Conservation (phyloP, 2,329 filamentous ascomycete genomes). For the Plectosphaerella sp. region DNA sequence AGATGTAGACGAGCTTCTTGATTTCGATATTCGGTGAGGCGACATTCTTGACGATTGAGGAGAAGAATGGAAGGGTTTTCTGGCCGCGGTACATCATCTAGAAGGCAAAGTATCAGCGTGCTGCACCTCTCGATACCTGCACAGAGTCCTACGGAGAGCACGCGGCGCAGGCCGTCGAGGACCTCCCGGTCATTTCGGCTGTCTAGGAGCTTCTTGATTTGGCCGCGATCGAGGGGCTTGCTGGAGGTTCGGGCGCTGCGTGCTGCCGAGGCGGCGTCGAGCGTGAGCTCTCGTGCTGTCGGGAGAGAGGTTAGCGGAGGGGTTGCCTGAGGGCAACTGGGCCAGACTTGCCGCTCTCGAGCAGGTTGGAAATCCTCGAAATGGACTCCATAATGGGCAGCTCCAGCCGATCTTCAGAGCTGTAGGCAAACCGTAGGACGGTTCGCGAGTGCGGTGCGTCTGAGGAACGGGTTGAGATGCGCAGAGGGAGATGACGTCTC, state of each 20-base stretch:
- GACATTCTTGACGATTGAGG: conserved; percentile 97
- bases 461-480: background rate
- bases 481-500: conserved; percentile 15
- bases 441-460: background rate
- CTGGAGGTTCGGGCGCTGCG: conserved; percentile 59
- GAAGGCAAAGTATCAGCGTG: background rate
- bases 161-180: conserved; percentile 82
- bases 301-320: conserved; percentile 9
- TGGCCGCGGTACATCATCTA: conserved; percentile 95
- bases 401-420: background rate
- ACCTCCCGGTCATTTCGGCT: conserved; percentile 91
- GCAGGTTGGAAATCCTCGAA: conserved; percentile 84
- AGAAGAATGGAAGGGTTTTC: conserved; percentile 88
- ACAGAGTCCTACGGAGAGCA: conserved; percentile 68
- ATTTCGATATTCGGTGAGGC: conserved; percentile 91
- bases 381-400: conserved; percentile 78
- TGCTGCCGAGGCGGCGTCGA: conserved; percentile 92
- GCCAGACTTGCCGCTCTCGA: conserved; percentile 75
- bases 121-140: conserved; percentile 1
- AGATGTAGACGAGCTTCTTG: conserved; percentile 98
- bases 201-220: conserved; percentile 93
- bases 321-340: conserved; percentile 5
- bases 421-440: background rate
- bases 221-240: conserved; percentile 67
- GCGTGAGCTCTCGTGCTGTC: conserved; percentile 88